Evolutionary conservation across 2,329 filamentous ascomycete genomes (phyloP), one percentile per base, ranked within the genome.

Genomic region (Ophiosphaerella herpotricha): DNA sequence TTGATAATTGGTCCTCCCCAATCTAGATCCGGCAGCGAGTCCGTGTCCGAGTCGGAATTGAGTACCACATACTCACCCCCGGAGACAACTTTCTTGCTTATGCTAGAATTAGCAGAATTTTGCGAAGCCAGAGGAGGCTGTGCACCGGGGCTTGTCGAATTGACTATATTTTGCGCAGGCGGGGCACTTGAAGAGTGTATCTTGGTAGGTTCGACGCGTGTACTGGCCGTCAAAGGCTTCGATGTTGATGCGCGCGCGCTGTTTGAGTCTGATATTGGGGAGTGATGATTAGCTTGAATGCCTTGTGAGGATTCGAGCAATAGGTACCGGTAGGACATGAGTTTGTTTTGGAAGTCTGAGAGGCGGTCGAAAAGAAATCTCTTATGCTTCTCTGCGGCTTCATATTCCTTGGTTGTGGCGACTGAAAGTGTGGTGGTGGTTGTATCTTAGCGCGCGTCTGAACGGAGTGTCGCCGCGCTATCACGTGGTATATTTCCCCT

Each of bases 1-100:
- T 53, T 58, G 7, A 47, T 33, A 8, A 42, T 46, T 13, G 52
- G 48, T 21, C 53, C 21, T 14, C 61, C 57, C 29, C 74, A 77
- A 50, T 82, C 76, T 0, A 86, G 87, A 41, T 82, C 80, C 9
- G 51, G 50, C 2, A 72, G 48, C 7, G 61, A 67, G 24, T 80
- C 81, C 14, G 82, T 82, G n/a, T 89, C 87, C 8, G 88, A 87
- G 63, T 92, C 89, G 0, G 89, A 91, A 46, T 83, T 86, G 39
- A 80, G 79, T 21, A 92, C 77, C 2, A 73, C 57, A 8, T 61
- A 58, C 44, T 69, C 68, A 2, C 82, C 82, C 60, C 80, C 75
- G 50, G 77, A 88, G 47, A 87, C 75, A 11, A 83, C 50, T 13
- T 75, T 68, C 72, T 60, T 84, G 77, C 68, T 83, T 57, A 53